Base-by-base conservation (phyloP, 2,329 filamentous ascomycete species). In the Aspergillus calidoustus region DNA sequence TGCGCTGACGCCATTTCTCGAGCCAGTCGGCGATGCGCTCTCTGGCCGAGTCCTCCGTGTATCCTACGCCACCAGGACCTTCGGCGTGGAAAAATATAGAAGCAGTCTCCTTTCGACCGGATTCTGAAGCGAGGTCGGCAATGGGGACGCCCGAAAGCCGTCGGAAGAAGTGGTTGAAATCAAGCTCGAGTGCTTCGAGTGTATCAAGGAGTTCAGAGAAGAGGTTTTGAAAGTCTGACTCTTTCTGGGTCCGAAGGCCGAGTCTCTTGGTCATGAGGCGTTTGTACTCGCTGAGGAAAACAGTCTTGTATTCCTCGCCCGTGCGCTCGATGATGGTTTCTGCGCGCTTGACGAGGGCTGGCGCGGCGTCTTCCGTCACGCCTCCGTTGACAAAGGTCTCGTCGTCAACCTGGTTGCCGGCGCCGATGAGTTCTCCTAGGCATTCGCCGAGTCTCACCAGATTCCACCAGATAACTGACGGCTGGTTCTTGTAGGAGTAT, bases 391-490 rank as follows among this genome's bases (percentile, higher is more conserved):
- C 79, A 69, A 97, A 97, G 1, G 81, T 81, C 1, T 86, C 77
- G 11, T 89, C 85, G 71, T 99, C 93, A 34, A 94, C 88, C 43
- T 82, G 80, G 1, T 83, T 78, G 0, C 91, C 94, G 0, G 90
- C 87, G 19, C 94, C 95, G 59, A 99, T 87, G 1, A 97, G 82
- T 77, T 98, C 95, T 22, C 92, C 95, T 0, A 99, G 75, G 0
- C 91, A 87, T 79, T 99, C 95, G 60, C 93, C 95, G 0, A 99
- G 85, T 1, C 95, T 88, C 1, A 97, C 92, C 0, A 98, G 83
- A 71, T 98, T 98, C 95, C 95, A 99, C 95, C 95, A 99, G 72
- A 99, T 95, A 60, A 99, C 91, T 48, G 89, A 93, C 0, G 95
- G 93, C 74, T 99, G 95, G 74, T 97, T 97, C 68, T 89, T 89